These are phyloP conservation scores for Ophiocordyceps camponoti-saundersi DNA, from an alignment of 2,329 filamentous ascomycete genomes.

Conservation along the genomic window DNA sequence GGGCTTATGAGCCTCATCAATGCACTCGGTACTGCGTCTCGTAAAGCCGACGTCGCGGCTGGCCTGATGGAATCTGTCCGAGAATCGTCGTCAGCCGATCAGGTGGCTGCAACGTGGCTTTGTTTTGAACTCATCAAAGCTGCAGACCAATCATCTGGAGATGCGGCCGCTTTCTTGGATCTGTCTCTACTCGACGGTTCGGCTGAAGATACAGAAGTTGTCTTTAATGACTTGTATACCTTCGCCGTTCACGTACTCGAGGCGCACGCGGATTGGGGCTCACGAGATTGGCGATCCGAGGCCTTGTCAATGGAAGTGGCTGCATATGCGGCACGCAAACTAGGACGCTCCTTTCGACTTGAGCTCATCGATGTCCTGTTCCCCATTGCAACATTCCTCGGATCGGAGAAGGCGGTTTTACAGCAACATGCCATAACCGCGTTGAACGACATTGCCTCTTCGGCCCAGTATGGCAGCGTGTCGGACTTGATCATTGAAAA, in stretches of 20 bases:
- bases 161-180: constrained; percentile 51
- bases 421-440: constrained; percentile 70
- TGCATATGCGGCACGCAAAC: constrained; percentile 54
- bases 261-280: constrained; percentile 29
- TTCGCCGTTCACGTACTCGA: constrained; percentile 48
- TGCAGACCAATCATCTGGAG: constrained; percentile 29
- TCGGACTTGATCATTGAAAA: constrained; percentile 75
- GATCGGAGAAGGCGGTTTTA: constrained; percentile 48
- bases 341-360: constrained; percentile 52
- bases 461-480: constrained; percentile 59
- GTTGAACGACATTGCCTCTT: constrained; percentile 59
- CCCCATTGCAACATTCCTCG: constrained; percentile 76
- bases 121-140: constrained; percentile 54
- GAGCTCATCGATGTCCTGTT: constrained; percentile 88
- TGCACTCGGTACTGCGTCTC: constrained; percentile 37
- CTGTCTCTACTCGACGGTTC: constrained; percentile 19
- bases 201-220: constrained; percentile 24
- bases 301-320: constrained; percentile 69
- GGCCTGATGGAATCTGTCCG: constrained; percentile 49
- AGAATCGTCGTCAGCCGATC: constrained; percentile 36
- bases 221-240: constrained; percentile 50
- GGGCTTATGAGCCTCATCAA: constrained; percentile 41
- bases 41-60: constrained; percentile 42
- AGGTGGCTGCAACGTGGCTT: constrained; percentile 66
- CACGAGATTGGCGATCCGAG: constrained; percentile 52